Percentiles rank a stretch among this genome's conserved stretches.
These are phyloP conservation scores for Aspergillus sp. DNA, from an alignment of 2,329 filamentous ascomycete genomes.

Conservation along the genomic window DNA sequence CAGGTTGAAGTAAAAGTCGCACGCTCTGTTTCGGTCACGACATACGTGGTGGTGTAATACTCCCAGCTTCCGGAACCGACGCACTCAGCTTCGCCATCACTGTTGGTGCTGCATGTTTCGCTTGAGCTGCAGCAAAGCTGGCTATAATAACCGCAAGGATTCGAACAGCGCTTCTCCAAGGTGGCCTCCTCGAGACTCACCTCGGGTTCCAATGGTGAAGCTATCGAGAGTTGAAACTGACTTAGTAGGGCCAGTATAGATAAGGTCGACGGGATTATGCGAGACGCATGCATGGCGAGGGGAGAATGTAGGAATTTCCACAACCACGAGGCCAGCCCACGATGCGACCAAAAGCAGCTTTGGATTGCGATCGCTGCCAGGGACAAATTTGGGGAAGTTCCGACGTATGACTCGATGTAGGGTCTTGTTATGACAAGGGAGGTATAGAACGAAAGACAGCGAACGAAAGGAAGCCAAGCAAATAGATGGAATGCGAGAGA, in stretches of 20 bases:
- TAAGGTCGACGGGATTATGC: slow-evolving; percentile 26
- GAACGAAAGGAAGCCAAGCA: slow-evolving; percentile 6
- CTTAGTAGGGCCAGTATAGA: slow-evolving; percentile 32
- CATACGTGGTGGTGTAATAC: slow-evolving; percentile 59
- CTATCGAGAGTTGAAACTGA: slow-evolving; percentile 26
- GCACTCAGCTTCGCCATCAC: slow-evolving; percentile 53
- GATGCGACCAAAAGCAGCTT: slow-evolving; percentile 7
- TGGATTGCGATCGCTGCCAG: slow-evolving; percentile 7
- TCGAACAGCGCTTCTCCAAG: slow-evolving; percentile 46
- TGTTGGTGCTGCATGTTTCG: slow-evolving; percentile 54
- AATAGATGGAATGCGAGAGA: slow-evolving; percentile 6
- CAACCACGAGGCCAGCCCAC: slow-evolving; percentile 7
- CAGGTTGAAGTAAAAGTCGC: slow-evolving; percentile 57
- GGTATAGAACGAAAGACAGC: slow-evolving; percentile 1
- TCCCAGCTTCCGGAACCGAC: slow-evolving; percentile 51
- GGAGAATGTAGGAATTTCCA: slow-evolving; percentile 6
- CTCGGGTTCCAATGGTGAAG: slow-evolving; percentile 12
- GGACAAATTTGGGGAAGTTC: background rate
- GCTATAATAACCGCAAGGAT: slow-evolving; percentile 54
- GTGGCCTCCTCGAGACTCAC: slow-evolving; percentile 17
- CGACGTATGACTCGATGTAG: background rate
- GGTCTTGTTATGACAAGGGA: background rate
- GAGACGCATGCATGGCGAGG: slow-evolving; percentile 34
- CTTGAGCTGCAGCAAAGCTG: slow-evolving; percentile 53
- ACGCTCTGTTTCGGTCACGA: slow-evolving; percentile 54